Conservation (phyloP, 495 filamentous ascomycete genomes). For the Penicillium turbatum region DNA sequence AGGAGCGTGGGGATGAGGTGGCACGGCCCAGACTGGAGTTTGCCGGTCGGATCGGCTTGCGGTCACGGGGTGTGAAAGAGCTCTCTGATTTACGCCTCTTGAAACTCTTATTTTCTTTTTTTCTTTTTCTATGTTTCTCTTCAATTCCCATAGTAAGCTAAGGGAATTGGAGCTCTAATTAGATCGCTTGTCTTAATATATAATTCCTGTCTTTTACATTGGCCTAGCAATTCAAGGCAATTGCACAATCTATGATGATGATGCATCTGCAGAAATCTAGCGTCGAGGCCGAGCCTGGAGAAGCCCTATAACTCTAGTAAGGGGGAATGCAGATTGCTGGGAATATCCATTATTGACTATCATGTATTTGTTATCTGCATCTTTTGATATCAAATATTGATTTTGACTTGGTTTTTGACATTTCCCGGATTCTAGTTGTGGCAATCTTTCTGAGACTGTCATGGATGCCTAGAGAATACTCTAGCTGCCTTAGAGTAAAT, state of each 20-base stretch:
- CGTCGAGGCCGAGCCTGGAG: neutral
- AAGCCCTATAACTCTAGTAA: neutral
- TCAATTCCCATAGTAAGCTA: neutral
- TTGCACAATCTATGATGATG: neutral
- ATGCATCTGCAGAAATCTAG: conserved; percentile 6
- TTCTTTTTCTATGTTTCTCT: neutral
- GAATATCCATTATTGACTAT: too few relatives aligned
- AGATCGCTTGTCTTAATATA: neutral
- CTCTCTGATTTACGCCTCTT: conserved; percentile 6
- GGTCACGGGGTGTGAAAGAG: conserved; percentile 28
- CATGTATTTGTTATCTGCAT: too few relatives aligned
- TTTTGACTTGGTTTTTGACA: neutral
- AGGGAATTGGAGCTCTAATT: neutral
- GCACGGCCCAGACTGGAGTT: conserved; percentile 28
- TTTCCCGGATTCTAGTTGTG: neutral
- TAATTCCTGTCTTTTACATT: neutral
- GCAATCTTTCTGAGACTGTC: neutral
- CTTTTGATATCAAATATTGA: neutral
- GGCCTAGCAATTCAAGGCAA: neutral
- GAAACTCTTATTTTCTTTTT: neutral
- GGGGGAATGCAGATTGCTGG: neutral
- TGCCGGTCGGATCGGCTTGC: conserved; percentile 22
- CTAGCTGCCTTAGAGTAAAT: too few relatives aligned
- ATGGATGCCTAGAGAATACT: neutral
- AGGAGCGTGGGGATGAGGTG: conserved; percentile 31